Percentiles rank a stretch among this genome's conserved stretches.
phyloP scores from a whole-genome alignment of 306 rosid genomes.

The Rosa persica region DNA sequence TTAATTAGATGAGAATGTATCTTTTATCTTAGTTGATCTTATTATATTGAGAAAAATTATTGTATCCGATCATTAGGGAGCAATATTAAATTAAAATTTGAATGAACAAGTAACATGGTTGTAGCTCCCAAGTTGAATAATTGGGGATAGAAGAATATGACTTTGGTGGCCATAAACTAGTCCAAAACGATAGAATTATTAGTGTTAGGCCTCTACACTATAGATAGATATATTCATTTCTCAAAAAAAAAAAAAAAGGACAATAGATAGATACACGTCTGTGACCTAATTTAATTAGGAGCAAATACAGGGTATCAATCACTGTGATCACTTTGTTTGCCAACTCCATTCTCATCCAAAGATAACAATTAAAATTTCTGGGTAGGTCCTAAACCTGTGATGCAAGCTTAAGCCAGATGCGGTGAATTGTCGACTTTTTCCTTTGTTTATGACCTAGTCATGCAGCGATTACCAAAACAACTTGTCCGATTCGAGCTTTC shows the following conservation, averaged over 20 bases:
- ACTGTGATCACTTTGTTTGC: neutral
- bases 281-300: neutral
- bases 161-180: neutral
- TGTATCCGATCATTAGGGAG: neutral
- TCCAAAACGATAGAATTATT: neutral
- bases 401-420: neutral
- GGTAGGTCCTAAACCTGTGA: constrained; percentile 1
- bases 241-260: too few relatives aligned
- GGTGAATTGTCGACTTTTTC: constrained; percentile 1
- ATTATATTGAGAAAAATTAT: neutral
- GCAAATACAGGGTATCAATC: neutral
- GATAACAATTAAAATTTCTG: neutral
- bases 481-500: neutral
- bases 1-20: too few relatives aligned
- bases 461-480: neutral
- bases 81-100: neutral
- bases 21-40: too few relatives aligned
- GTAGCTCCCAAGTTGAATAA: neutral
- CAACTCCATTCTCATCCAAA: neutral
- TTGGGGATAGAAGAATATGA: neutral
- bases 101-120: neutral
- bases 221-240: neutral
- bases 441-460: neutral
- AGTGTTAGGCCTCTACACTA: neutral
- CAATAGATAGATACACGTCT: neutral